Evolutionary conservation across 257 asterid genomes (phyloP).

Genomic region (Solanum sparsipilum): DNA sequence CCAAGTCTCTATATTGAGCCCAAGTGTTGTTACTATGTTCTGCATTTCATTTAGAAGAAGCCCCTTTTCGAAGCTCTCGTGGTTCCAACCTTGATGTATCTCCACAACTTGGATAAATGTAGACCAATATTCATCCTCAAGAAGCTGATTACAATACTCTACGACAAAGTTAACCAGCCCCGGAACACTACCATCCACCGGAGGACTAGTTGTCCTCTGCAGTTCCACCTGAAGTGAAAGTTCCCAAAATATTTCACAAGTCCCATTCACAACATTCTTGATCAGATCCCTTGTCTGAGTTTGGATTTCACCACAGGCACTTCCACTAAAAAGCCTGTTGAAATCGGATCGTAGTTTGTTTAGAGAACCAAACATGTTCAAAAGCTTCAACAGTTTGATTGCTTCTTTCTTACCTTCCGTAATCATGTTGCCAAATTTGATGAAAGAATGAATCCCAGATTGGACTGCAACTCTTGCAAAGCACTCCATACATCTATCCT

Average conservation of each 20-base stretch:
- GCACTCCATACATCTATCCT: constrained; percentile 40
- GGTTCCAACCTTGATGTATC: constrained; percentile 61
- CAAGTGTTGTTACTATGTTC: constrained; percentile 39
- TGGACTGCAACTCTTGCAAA: constrained; percentile 46
- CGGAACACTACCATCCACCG: constrained; percentile 53
- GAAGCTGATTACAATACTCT: constrained; percentile 56
- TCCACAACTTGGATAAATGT: constrained; percentile 46
- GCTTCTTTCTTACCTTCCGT: constrained; percentile 72
- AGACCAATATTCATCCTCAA: constrained; percentile 47
- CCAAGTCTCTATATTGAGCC: constrained; percentile 59
- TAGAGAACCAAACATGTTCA: constrained; percentile 57
- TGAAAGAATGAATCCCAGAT: constrained; percentile 48
- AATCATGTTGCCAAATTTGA: constrained; percentile 42
- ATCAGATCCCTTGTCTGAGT: constrained; percentile 55
- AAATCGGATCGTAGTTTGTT: constrained; percentile 55
- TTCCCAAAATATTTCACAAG: constrained; percentile 55
- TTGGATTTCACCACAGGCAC: constrained; percentile 42
- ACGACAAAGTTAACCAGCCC: constrained; percentile 50
- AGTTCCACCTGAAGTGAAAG: constrained; percentile 61
- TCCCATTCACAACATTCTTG: constrained; percentile 54
- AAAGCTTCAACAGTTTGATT: constrained; percentile 54
- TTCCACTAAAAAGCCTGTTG: constrained; percentile 58
- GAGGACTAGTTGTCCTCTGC: constrained; percentile 47
- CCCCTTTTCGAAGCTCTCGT: constrained; percentile 18
- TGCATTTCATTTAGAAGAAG: constrained; percentile 34